Evolutionary conservation across 768 basidiomycete genomes (phyloP).

Genomic region (Mrakia hoshinonis): DNA sequence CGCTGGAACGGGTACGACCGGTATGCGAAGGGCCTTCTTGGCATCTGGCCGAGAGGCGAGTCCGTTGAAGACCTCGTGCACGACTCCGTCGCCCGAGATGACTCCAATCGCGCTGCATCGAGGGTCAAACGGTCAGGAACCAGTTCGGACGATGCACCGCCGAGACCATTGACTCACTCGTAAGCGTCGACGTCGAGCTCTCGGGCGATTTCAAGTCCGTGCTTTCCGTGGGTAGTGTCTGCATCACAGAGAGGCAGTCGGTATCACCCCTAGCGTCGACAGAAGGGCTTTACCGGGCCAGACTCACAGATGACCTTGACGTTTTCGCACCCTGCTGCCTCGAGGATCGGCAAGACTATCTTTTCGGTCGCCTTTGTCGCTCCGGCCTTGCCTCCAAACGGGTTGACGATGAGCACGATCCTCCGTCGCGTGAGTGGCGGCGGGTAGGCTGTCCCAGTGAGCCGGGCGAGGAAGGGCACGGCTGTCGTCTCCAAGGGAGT

Average conservation of each 20-base stretch:
- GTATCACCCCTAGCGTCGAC: no score
- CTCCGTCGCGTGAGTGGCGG: conserved; percentile 13
- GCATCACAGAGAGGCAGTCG: no score
- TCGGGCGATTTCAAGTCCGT: conserved; percentile 38
- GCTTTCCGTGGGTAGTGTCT: conserved; percentile 39
- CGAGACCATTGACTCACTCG: conserved; percentile 34
- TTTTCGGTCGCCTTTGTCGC: conserved; percentile 34
- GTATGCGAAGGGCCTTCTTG: conserved; percentile 36
- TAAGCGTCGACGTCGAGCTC: conserved; percentile 33
- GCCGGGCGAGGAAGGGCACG: background rate
- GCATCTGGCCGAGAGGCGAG: conserved; percentile 38
- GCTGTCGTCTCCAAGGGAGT: background rate
- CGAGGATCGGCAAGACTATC: conserved; percentile 37
- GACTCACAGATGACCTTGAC: conserved; percentile 37
- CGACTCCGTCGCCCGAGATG: conserved; percentile 40
- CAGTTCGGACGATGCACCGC: no score
- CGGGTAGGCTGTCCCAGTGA: background rate
- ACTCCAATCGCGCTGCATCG: conserved; percentile 36
- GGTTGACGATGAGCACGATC: conserved; percentile 39
- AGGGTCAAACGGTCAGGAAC: background rate
- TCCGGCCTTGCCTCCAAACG: conserved; percentile 41
- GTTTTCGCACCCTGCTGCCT: conserved; percentile 36
- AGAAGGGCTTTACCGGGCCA: no score
- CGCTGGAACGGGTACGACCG: conserved; percentile 40
- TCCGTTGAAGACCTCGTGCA: conserved; percentile 41